Conservation (phyloP, 2,329 filamentous ascomycete genomes). For the Paraphoma chrysanthemicola region DNA sequence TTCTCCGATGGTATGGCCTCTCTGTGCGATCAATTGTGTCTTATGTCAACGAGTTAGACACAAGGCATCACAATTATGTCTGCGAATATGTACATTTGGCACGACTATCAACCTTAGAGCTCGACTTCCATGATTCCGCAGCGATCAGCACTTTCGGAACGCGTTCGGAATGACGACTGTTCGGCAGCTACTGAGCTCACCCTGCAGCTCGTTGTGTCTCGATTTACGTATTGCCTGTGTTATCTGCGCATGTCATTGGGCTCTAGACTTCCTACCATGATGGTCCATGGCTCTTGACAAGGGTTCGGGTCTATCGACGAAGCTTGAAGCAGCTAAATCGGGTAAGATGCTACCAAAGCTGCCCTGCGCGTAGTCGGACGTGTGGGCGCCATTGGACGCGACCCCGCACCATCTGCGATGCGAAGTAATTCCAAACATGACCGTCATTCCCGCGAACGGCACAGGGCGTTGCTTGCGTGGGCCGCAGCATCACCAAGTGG, state of each 20-base stretch:
- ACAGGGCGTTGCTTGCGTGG: conserved; percentile 25
- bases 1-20: background rate
- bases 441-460: conserved; percentile 33
- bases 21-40: background rate
- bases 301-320: conserved; percentile 20
- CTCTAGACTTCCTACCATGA: conserved; percentile 9
- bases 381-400: conserved; percentile 40
- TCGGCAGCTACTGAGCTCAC: conserved; percentile 10
- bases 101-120: background rate
- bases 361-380: conserved; percentile 27
- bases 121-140: background rate
- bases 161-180: conserved; percentile 20
- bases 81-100: too few relatives aligned
- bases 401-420: conserved; percentile 44
- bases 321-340: conserved; percentile 16
- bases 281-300: conserved; percentile 17
- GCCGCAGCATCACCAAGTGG: conserved; percentile 40
- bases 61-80: too few relatives aligned
- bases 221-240: conserved; percentile 27
- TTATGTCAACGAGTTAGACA: background rate
- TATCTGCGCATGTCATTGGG: conserved; percentile 17
- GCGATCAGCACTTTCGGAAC: conserved; percentile 21
- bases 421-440: conserved; percentile 43
- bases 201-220: conserved; percentile 1
- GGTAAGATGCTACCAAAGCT: conserved; percentile 20